Base-by-base conservation (phyloP, 75 land plant genomes). In the Chamaecyparis obtusa region DNA sequence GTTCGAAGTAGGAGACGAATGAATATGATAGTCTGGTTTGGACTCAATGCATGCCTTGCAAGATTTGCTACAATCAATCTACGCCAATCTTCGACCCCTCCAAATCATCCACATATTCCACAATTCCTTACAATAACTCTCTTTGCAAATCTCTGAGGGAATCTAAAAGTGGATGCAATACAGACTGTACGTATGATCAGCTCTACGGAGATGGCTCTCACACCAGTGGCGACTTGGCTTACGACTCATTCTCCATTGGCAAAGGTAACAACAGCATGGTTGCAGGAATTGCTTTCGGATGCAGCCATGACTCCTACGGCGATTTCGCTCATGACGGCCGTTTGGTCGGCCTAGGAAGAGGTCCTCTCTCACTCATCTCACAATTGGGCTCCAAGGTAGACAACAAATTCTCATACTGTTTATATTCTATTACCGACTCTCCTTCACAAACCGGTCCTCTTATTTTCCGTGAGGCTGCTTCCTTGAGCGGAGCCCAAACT, bases 191-290 rank as follows among this genome's bases (percentile, higher is more conserved):
- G 4, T 91, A 87, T 85, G 30, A 43, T 14, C 89, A 91, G 64
- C 21, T 21, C 14, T 91, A 91, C 83, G 91, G 92, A 14, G 92
- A 91, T 74, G 84, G 77, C 0, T 91, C 92, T 33, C 46, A 43
- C 14, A 89, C 91, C 44, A 24, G 67, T 21, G 89, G 92, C 1
- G 71, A n/a, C 3, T 48, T 91, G 11, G 21, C 85, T 17, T 35
- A 81, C 64, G 92, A 91, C 19, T 85, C 90, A 13, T 19, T 91
- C 5, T 84, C 89, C 17, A 36, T 90, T 32, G 87, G 56, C 19
- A 80, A 8, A 0, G 14, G 36, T 3, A 16, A 3, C 9, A 5
- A 15, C n/a, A 16, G 8, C 9, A 3, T 13, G 3, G 24, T 54
- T 36, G 13, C 86, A 10, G 1, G 32, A 9, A 36, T 91, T 41